Conservation (phyloP, 1,139 yeast species). For the Sugiyamaella xylanicola region DNA sequence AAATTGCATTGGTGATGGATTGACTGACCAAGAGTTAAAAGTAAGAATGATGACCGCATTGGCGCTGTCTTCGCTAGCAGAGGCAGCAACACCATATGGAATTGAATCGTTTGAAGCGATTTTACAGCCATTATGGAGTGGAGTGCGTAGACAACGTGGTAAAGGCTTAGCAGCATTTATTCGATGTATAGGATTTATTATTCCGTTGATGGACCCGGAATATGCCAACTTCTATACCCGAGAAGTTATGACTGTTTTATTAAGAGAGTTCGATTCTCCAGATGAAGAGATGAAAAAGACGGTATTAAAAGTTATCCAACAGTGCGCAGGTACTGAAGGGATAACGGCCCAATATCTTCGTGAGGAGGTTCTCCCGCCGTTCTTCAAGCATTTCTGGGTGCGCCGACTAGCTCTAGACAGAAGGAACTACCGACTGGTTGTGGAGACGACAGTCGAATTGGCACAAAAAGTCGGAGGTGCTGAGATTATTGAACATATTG, state of each 20-base stretch:
- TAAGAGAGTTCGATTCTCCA: slow-evolving; percentile 76
- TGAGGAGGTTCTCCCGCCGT: slow-evolving; percentile 59
- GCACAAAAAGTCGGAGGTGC: slow-evolving; percentile 70
- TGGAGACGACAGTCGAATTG: slow-evolving; percentile 70
- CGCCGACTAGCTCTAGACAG: slow-evolving; percentile 54
- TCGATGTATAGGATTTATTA: slow-evolving; percentile 74
- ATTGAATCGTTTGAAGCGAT: slow-evolving; percentile 78
- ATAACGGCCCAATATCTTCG: slow-evolving; percentile 51
- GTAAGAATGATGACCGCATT: slow-evolving; percentile 72
- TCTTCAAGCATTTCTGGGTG: slow-evolving; percentile 74
- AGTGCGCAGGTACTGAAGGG: slow-evolving; percentile 56
- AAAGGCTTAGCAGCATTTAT: slow-evolving; percentile 73
- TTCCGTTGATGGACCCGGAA: slow-evolving; percentile 86
- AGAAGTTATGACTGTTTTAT: slow-evolving; percentile 66
- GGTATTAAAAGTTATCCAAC: slow-evolving; percentile 62
- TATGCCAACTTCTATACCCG: slow-evolving; percentile 76
- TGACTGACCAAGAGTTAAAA: slow-evolving; percentile 71
- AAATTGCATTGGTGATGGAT: slow-evolving; percentile 57
- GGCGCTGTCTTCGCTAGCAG: slow-evolving; percentile 76
- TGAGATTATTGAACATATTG: slow-evolving; percentile 59
- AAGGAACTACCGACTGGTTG: slow-evolving; percentile 59
- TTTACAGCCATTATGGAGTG: slow-evolving; percentile 79
- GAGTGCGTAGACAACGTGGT: slow-evolving; percentile 77
- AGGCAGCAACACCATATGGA: slow-evolving; percentile 87
- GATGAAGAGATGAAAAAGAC: slow-evolving; percentile 89